A percentile compares a stretch with the other conserved stretches of the same genome.
phyloP scores from a whole-genome alignment of 2,329 filamentous ascomycete genomes.

The Colletotrichum truncatum region DNA sequence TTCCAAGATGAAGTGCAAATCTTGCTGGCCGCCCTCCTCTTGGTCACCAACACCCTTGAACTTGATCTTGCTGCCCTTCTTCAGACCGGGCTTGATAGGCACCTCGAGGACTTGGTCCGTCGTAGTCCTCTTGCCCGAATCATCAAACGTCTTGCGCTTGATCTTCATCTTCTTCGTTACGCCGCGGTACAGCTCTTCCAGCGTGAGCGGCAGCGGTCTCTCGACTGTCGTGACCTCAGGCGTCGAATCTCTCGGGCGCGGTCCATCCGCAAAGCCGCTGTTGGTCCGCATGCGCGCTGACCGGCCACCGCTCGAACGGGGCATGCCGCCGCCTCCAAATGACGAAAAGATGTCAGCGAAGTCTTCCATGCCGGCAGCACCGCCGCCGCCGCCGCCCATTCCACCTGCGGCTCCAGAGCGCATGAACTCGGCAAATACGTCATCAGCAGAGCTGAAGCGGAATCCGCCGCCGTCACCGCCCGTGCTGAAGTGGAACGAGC shows the following conservation, averaged over 20 bases:
- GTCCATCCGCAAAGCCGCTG: slow-evolving; percentile 37
- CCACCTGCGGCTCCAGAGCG: slow-evolving; percentile 61
- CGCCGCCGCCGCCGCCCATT: slow-evolving; percentile 50
- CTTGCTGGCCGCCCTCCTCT: slow-evolving; percentile 94
- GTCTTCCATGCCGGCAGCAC: slow-evolving; percentile 51
- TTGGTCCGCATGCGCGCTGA: slow-evolving; percentile 52
- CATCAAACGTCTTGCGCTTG: slow-evolving; percentile 94
- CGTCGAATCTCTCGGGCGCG: slow-evolving; percentile 59
- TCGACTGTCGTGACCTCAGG: slow-evolving; percentile 93
- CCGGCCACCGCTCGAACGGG: slow-evolving; percentile 48
- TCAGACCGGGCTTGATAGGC: slow-evolving; percentile 93
- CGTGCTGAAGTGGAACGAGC: slow-evolving; percentile 73
- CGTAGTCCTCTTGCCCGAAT: slow-evolving; percentile 82
- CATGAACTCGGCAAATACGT: slow-evolving; percentile 87
- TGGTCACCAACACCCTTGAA: slow-evolving; percentile 98
- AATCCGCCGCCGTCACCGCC: slow-evolving; percentile 70
- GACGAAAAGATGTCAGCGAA: slow-evolving; percentile 65
- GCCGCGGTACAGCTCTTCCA: slow-evolving; percentile 91
- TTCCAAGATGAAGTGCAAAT: slow-evolving; percentile 92
- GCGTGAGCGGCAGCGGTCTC: slow-evolving; percentile 78
- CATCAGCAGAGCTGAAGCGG: slow-evolving; percentile 83
- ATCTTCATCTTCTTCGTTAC: slow-evolving; percentile 98
- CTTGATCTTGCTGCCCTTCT: slow-evolving; percentile 98
- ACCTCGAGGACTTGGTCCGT: slow-evolving; percentile 94
- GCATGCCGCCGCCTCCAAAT: slow-evolving; percentile 51